These are phyloP conservation scores for Diaporthe batatas DNA, from an alignment of 2,329 filamentous ascomycete genomes.

Conservation along the genomic window DNA sequence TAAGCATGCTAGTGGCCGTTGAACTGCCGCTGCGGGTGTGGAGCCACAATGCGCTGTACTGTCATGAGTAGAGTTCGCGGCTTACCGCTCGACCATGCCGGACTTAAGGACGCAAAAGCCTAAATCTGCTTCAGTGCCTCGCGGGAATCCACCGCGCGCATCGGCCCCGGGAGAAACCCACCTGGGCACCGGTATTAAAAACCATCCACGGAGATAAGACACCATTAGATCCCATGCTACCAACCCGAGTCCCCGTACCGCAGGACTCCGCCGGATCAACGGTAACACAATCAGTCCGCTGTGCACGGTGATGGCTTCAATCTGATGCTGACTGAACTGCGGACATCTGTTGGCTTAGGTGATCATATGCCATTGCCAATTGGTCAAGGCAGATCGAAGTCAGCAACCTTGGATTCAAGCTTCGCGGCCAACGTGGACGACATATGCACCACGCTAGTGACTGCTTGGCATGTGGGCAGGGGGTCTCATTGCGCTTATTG, in stretches of 20 bases:
- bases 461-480: neutral
- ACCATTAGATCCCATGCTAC: neutral
- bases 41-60: neutral
- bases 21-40: neutral
- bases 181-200: neutral
- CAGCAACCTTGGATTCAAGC: neutral
- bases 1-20: neutral
- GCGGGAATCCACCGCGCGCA: neutral
- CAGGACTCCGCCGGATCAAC: neutral
- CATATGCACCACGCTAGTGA: no score
- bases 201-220: conserved; percentile 7
- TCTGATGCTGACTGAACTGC: neutral
- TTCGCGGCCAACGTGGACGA: neutral
- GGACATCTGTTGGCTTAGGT: no score
- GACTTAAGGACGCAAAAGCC: conserved; percentile 28
- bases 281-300: neutral
- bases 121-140: neutral
- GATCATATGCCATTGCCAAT: neutral
- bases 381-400: neutral
- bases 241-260: no score
- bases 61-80: neutral
- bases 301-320: neutral
- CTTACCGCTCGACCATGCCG: neutral
- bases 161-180: neutral
- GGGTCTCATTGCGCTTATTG: no score